phyloP scores from a whole-genome alignment of 2,329 filamentous ascomycete species.

The Aspergillus intermedius region DNA sequence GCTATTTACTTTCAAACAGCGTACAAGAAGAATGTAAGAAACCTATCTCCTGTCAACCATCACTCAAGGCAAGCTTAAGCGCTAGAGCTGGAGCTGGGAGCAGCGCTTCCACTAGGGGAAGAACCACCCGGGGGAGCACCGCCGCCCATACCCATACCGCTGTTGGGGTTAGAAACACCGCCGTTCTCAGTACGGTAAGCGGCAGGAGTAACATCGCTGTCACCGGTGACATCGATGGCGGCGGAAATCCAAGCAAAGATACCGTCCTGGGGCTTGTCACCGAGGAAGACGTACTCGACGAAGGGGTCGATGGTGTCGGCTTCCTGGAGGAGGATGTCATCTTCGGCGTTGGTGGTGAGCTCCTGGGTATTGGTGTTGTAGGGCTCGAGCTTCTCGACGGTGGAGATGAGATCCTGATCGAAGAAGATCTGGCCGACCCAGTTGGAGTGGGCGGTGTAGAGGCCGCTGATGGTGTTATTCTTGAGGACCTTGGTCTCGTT shows the following conservation, averaged over 20 bases:
- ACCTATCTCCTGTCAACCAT: neutral
- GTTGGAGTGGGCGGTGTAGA: constrained; percentile 38
- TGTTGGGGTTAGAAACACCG: constrained; percentile 24
- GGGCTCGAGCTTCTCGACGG: constrained; percentile 44
- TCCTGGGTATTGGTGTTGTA: constrained; percentile 44
- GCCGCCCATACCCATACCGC: constrained; percentile 11
- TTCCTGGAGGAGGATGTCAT: constrained; percentile 45
- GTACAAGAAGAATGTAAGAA: neutral
- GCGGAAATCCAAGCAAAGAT: constrained; percentile 51
- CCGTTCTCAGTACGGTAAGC: constrained; percentile 29
- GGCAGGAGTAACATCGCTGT: constrained; percentile 21
- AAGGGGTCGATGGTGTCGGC: constrained; percentile 52
- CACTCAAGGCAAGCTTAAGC: neutral
- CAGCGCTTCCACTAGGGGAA: constrained; percentile 1
- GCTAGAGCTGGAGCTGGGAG: constrained; percentile 2
- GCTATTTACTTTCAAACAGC: no score
- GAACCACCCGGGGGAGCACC: constrained; percentile 6
- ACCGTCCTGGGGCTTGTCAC: constrained; percentile 47
- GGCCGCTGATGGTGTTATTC: constrained; percentile 48
- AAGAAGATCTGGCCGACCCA: constrained; percentile 62
- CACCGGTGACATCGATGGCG: constrained; percentile 41
- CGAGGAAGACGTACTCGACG: constrained; percentile 52
- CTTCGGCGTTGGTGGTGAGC: constrained; percentile 47
- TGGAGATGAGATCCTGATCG: constrained; percentile 51
- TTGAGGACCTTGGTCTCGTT: constrained; percentile 31